Percentiles rank a stretch among this genome's conserved stretches.
Conservation (phyloP, 352 stramenopile species). For the Phytopythium mirpurense region DNA sequence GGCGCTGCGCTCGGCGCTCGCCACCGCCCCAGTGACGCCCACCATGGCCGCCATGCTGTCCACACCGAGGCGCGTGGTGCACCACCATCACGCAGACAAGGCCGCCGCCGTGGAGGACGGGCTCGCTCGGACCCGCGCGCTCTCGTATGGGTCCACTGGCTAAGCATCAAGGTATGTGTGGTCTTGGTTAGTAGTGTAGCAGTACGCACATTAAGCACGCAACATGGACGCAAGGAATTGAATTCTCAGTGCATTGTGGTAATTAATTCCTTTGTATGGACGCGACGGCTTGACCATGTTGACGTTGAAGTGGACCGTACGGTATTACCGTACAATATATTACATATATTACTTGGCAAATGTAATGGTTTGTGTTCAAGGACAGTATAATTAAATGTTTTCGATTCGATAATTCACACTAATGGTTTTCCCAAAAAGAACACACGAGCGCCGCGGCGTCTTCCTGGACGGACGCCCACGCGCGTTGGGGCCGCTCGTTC, state of each 20-base stretch:
- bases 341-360: too few species aligned
- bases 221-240: too few species aligned
- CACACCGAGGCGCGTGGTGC: constrained; percentile 43
- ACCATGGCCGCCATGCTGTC: constrained; percentile 61
- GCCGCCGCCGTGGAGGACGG: constrained; percentile 13
- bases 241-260: too few species aligned
- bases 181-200: too few species aligned
- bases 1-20: constrained; percentile 33
- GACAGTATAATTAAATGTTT: too few species aligned
- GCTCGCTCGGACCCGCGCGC: constrained; percentile 1
- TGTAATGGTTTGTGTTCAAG: too few species aligned
- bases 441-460: constrained; percentile 3
- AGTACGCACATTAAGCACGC: too few species aligned
- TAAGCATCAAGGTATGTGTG: too few species aligned
- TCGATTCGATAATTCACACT: too few species aligned
- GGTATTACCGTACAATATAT: too few species aligned
- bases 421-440: too few species aligned
- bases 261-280: too few species aligned
- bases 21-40: constrained; percentile 55
- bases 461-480: constrained; percentile 1
- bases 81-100: constrained; percentile 19
- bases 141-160: constrained; percentile 16
- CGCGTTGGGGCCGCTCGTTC: neutral
- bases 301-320: neutral
- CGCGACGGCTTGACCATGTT: constrained; percentile 1